phyloP scores from a whole-genome alignment of 768 basidiomycete genomes.

The Boletus huronensis region DNA sequence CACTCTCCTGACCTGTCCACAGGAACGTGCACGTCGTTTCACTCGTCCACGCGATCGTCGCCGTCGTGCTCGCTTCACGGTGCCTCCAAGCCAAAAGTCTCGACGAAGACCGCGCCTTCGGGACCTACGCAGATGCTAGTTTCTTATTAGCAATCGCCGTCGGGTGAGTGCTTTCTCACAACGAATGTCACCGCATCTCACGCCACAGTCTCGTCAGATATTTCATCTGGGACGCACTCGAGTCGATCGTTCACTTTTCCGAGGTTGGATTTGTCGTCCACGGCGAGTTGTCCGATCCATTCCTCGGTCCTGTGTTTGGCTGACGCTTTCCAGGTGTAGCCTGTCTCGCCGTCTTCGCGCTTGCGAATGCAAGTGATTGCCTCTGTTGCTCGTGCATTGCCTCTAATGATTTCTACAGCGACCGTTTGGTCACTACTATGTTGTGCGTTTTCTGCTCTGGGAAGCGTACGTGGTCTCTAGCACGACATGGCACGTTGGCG shows the following conservation, averaged over 20 bases:
- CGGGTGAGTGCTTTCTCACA: constrained; percentile 45
- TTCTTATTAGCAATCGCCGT: constrained; percentile 63
- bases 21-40: constrained; percentile 75
- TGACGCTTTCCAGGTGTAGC: constrained; percentile 43
- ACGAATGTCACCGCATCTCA: background rate
- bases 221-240: constrained; percentile 83
- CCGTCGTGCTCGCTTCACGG: constrained; percentile 60
- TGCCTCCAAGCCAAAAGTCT: constrained; percentile 48
- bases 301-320: background rate
- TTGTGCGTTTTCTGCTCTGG: constrained; percentile 76
- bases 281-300: constrained; percentile 39
- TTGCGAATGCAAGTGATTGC: constrained; percentile 59
- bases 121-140: constrained; percentile 61
- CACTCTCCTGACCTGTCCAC: background rate
- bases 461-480: constrained; percentile 52
- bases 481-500: background rate
- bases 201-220: constrained; percentile 40
- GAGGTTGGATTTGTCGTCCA: constrained; percentile 77
- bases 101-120: constrained; percentile 65
- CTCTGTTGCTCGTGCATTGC: background rate
- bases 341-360: constrained; percentile 61
- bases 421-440: constrained; percentile 80
- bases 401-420: constrained; percentile 36
- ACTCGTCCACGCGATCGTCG: constrained; percentile 64
- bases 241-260: constrained; percentile 63